These are phyloP conservation scores for Coemansia sp. DNA, from an alignment of 192 early-diverging fungal genomes.

Conservation along the genomic window DNA sequence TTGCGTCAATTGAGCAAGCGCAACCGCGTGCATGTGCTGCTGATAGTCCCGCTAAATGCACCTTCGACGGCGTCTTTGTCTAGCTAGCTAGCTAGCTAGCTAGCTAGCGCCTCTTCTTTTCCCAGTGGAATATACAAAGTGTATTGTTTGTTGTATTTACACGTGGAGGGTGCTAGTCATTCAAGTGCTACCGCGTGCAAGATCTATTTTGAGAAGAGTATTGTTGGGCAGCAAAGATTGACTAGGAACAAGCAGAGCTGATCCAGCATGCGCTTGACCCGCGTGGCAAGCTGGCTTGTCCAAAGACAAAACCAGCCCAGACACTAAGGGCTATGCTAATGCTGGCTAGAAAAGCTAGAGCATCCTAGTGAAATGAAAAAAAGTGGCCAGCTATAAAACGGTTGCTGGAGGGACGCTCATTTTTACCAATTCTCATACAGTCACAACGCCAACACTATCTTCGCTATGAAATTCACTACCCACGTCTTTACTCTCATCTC, in stretches of 20 bases:
- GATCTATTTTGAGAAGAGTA: not conserved
- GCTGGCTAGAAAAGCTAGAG: not conserved
- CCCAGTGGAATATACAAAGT: not conserved
- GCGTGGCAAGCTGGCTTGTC: not conserved
- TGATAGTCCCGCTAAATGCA: constrained; percentile 27
- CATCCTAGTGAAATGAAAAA: not conserved
- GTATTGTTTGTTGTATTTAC: not conserved
- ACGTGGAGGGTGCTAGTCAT: not conserved
- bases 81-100: constrained; percentile 8
- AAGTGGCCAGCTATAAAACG: not conserved
- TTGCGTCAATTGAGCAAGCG: constrained; percentile 25
- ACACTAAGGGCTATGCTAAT: not conserved
- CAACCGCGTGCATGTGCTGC: constrained; percentile 43
- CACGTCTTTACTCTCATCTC: constrained; percentile 13
- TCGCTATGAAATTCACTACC: constrained; percentile 20
- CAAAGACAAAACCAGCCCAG: not conserved
- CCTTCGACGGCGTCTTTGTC: constrained; percentile 13
- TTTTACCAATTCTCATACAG: not conserved
- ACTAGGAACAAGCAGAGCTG: not conserved
- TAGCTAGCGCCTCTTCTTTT: not conserved
- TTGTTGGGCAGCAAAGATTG: not conserved
- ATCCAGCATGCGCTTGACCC: not conserved
- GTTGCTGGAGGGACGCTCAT: not conserved
- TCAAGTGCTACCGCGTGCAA: not conserved
- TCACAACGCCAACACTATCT: not conserved